Evolutionary conservation across 352 stramenopile species (phyloP).

Genomic region (Pythium folliculosum): DNA sequence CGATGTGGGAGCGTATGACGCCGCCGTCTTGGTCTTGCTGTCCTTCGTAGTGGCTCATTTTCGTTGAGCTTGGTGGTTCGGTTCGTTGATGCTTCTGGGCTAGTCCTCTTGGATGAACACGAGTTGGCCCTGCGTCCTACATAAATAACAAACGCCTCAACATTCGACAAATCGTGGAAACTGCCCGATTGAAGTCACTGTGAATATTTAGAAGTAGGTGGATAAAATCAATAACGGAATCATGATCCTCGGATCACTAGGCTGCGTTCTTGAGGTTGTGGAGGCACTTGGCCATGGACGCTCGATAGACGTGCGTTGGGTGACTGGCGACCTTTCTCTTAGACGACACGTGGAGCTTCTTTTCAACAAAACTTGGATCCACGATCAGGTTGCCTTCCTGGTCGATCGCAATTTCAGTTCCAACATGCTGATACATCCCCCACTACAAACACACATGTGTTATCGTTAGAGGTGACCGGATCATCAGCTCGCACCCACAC

Average conservation of each 20-base stretch:
- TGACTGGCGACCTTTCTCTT: constrained; percentile 40
- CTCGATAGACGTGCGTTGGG: constrained; percentile 38
- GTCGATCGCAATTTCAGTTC: constrained; percentile 45
- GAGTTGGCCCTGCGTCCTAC: not conserved
- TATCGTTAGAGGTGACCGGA: not conserved
- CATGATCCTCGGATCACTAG: constrained; percentile 3
- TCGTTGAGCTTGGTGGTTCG: not conserved
- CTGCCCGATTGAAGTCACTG: not conserved
- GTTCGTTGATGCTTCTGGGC: too few relatives aligned
- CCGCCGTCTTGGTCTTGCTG: constrained; percentile 30
- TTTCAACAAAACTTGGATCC: constrained; percentile 53
- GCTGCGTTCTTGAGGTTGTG: constrained; percentile 31
- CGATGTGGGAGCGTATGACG: constrained; percentile 35
- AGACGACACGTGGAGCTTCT: constrained; percentile 42
- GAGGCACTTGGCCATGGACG: constrained; percentile 36
- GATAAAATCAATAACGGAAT: not conserved
- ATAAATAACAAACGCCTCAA: not conserved
- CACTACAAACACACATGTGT: constrained; percentile 24
- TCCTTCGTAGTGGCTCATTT: constrained; percentile 15
- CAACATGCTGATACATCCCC: constrained; percentile 49
- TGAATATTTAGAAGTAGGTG: not conserved
- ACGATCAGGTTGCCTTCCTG: constrained; percentile 48
- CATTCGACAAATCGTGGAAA: not conserved
- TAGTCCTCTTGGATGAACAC: not conserved
- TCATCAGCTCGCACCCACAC: not conserved